Conservation (phyloP, 73 alveolate genomes). For the Paraurostyla sp. region DNA sequence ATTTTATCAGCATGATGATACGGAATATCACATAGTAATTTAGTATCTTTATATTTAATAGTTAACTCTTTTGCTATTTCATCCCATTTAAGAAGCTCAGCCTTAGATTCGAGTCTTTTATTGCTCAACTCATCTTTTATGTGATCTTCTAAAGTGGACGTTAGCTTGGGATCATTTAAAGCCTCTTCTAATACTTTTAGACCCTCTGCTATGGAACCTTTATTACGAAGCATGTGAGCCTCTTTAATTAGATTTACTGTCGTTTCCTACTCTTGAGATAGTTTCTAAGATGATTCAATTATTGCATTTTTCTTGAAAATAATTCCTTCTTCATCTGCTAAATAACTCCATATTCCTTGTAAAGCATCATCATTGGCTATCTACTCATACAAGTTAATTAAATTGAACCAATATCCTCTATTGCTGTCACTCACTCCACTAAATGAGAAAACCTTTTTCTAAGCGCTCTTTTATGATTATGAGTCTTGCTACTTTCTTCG, state of each 20-base stretch:
- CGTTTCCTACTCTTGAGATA: conserved; percentile 20
- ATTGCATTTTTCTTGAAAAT: conserved; percentile 16
- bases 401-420: conserved; percentile 65
- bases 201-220: conserved; percentile 34
- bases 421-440: conserved; percentile 1
- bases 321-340: conserved; percentile 65
- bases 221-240: conserved; percentile 27
- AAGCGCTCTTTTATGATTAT: conserved; percentile 59
- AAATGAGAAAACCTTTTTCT: not conserved
- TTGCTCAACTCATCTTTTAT: conserved; percentile 41
- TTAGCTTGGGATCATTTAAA: conserved; percentile 31
- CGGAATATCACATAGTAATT: conserved; percentile 49
- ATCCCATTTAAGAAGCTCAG: conserved; percentile 74
- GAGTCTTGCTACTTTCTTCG: conserved; percentile 44
- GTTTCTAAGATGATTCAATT: too few relatives aligned
- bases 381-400: conserved; percentile 58
- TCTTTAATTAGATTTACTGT: conserved; percentile 50
- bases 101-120: conserved; percentile 21
- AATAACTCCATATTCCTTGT: conserved; percentile 69
- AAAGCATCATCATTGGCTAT: conserved; percentile 70
- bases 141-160: conserved; percentile 19
- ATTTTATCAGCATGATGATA: conserved; percentile 41
- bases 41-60: not conserved
- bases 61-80: conserved; percentile 40
- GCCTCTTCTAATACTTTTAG: conserved; percentile 51